Evolutionary conservation across 2,329 filamentous ascomycete species (phyloP).

Genomic region (Stagonosporopsis vannaccii): DNA sequence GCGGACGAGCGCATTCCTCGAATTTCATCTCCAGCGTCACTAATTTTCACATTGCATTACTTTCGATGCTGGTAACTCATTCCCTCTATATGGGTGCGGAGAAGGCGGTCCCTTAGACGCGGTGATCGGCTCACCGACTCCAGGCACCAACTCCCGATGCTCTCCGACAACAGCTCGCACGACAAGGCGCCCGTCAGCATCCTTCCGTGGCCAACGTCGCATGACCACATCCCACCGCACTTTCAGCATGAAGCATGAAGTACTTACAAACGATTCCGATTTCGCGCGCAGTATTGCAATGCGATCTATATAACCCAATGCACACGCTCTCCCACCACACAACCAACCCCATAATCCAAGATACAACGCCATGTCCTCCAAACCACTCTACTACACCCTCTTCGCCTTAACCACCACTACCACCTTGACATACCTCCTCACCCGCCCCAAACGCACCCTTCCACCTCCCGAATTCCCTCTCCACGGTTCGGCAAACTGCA

Average conservation of each 20-base stretch:
- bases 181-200: conserved; percentile 5
- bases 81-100: background rate
- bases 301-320: background rate
- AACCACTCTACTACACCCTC: background rate
- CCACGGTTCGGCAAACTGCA: conserved; percentile 4
- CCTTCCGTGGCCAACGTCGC: background rate
- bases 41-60: background rate
- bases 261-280: background rate
- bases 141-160: background rate
- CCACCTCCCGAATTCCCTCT: background rate
- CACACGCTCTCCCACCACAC: background rate
- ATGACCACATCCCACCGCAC: background rate
- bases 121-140: background rate
- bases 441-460: background rate
- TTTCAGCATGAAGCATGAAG: background rate
- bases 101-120: background rate
- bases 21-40: no score
- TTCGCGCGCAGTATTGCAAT: background rate
- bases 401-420: background rate
- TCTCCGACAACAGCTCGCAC: background rate
- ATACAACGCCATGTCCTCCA: background rate
- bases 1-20: background rate
- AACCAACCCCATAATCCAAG: background rate
- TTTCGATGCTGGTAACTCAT: background rate
- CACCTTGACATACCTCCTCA: conserved; percentile 1